These are phyloP conservation scores for Sextonia rubra DNA, from an alignment of 164 flowering plant species.

Conservation along the genomic window DNA sequence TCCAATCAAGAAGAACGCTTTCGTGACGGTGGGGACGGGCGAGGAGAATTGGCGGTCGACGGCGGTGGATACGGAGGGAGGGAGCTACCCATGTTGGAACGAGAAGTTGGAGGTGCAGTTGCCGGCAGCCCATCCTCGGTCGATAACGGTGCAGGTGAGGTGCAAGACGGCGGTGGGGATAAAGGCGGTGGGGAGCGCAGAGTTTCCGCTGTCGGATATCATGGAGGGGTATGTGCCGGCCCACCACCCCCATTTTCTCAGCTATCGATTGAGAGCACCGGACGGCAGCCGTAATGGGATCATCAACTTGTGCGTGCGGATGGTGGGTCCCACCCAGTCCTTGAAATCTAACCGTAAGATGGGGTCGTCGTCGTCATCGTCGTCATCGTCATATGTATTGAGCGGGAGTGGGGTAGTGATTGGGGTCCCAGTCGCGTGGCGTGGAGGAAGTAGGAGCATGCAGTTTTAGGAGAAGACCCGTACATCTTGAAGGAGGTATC, in stretches of 20 bases:
- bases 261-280: conserved; percentile 7
- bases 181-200: neutral
- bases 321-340: neutral
- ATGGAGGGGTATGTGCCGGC: conserved; percentile 7
- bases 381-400: neutral
- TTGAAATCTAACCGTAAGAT: too few relatives aligned
- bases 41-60: conserved; percentile 13
- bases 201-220: conserved; percentile 7
- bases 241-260: conserved; percentile 4
- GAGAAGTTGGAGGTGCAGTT: conserved; percentile 25
- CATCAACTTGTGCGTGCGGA: neutral
- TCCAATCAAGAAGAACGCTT: conserved; percentile 33
- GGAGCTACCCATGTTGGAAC: conserved; percentile 43
- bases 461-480: too few relatives aligned
- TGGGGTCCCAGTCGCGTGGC: neutral
- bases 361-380: too few relatives aligned
- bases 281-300: conserved; percentile 5
- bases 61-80: conserved; percentile 26
- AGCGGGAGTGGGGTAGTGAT: neutral
- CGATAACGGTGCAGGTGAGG: neutral
- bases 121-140: neutral
- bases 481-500: too few relatives aligned
- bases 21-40: conserved; percentile 23
- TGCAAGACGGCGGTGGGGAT: neutral
- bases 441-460: too few relatives aligned